These are phyloP conservation scores for Penicillium carneum DNA, from an alignment of 2,329 filamentous ascomycete genomes.

Conservation along the genomic window DNA sequence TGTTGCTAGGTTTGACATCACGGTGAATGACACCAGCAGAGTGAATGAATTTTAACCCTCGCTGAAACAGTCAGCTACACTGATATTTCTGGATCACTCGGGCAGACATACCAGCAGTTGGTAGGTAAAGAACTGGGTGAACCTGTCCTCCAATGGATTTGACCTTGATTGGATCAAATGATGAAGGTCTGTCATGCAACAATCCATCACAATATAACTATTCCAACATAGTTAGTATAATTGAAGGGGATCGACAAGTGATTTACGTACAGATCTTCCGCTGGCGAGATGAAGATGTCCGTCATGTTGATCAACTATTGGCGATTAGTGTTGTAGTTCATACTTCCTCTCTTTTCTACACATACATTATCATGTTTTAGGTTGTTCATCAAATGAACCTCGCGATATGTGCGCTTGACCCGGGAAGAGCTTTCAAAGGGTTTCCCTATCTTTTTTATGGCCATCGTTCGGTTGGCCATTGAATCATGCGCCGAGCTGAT, in stretches of 20 bases:
- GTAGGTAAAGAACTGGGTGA: conserved; percentile 19
- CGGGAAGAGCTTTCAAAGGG: conserved; percentile 5
- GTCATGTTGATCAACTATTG: conserved; percentile 16
- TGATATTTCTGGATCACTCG: no score
- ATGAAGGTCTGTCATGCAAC: conserved; percentile 18
- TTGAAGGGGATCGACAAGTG: no score
- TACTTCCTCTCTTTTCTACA: background rate
- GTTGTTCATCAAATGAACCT: conserved; percentile 11
- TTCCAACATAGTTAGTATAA: background rate
- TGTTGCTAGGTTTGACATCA: conserved; percentile 85
- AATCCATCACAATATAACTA: conserved; percentile 19
- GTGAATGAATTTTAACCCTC: conserved; percentile 96
- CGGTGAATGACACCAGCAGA: conserved; percentile 90
- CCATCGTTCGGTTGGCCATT: conserved; percentile 9
- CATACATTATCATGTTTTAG: conserved; percentile 25
- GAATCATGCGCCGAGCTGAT: conserved; percentile 13
- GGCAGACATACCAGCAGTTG: conserved; percentile 13
- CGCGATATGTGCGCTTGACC: conserved; percentile 20
- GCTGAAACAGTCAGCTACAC: conserved; percentile 59
- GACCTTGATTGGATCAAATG: conserved; percentile 2
- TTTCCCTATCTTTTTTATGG: conserved; percentile 14
- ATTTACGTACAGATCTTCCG: conserved; percentile 14
- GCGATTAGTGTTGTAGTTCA: background rate
- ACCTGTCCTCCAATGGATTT: conserved; percentile 6
- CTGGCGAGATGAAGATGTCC: conserved; percentile 20